Conservation (phyloP, 345 rosid genomes). For the Hibiscus trionum region DNA sequence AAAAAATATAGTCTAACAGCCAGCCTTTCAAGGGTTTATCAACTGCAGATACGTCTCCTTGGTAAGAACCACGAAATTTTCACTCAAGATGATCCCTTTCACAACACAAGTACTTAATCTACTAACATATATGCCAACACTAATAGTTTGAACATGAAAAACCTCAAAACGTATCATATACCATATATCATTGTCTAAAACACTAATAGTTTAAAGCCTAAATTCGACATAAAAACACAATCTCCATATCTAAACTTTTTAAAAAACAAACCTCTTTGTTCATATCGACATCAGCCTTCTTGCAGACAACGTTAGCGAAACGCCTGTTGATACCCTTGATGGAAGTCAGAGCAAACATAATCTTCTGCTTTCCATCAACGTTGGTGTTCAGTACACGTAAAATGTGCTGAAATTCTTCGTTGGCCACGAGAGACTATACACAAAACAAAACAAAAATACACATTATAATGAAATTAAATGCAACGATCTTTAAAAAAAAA, state of each 20-base stretch:
- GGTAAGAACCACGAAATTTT: no score
- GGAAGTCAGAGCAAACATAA: constrained; percentile 90
- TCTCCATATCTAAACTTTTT: background rate
- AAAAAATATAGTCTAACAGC: no score
- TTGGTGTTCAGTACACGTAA: constrained; percentile 85
- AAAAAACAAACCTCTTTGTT: constrained; percentile 52
- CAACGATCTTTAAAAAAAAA: background rate
- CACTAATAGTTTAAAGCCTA: background rate
- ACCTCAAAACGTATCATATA: no score
- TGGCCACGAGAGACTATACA: background rate
- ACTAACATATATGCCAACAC: no score
- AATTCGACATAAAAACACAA: background rate
- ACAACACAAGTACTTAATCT: no score
- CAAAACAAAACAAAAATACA: background rate
- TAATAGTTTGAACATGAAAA: no score
- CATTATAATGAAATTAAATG: background rate
- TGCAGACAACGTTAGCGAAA: constrained; percentile 72
- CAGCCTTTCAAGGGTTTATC: no score
- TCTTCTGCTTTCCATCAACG: constrained; percentile 87
- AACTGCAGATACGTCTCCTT: no score
- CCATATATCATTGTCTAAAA: background rate
- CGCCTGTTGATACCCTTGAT: constrained; percentile 86
- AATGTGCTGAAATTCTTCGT: constrained; percentile 56
- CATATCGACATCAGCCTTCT: constrained; percentile 94
- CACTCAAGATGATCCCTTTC: no score